These are phyloP conservation scores for Glarea lozoyensis DNA, from an alignment of 495 filamentous ascomycete genomes.

Conservation along the genomic window DNA sequence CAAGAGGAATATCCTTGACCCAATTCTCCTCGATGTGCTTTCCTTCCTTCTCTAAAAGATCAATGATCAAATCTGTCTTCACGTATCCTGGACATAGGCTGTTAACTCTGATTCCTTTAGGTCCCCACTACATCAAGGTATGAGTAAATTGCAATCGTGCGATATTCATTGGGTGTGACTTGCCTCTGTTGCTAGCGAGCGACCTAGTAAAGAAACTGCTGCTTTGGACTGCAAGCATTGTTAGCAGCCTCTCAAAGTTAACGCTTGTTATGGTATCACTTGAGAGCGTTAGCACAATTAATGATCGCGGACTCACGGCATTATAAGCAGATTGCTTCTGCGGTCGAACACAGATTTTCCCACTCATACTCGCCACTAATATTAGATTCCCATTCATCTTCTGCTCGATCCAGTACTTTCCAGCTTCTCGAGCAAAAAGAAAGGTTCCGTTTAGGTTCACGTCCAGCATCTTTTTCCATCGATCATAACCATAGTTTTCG, in stretches of 20 bases:
- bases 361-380: slow-evolving; percentile 22
- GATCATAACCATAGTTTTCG: slow-evolving; percentile 18
- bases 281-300: no score
- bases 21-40: slow-evolving; percentile 16
- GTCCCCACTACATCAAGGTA: slow-evolving; percentile 18
- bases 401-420: slow-evolving; percentile 19
- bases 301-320: slow-evolving; percentile 9
- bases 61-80: slow-evolving; percentile 19
- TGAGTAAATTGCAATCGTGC: not conserved
- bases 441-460: slow-evolving; percentile 22
- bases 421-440: slow-evolving; percentile 20
- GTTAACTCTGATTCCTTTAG: slow-evolving; percentile 16
- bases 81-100: slow-evolving; percentile 15
- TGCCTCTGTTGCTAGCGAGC: slow-evolving; percentile 21
- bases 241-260: not conserved
- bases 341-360: slow-evolving; percentile 18
- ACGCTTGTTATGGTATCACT: no score
- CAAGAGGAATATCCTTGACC: slow-evolving; percentile 21
- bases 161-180: not conserved
- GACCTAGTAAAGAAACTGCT: slow-evolving; percentile 18
- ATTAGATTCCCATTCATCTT: slow-evolving; percentile 23
- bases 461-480: slow-evolving; percentile 22
- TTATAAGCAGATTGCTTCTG: slow-evolving; percentile 26
- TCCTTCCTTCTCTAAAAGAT: slow-evolving; percentile 16
- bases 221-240: slow-evolving; percentile 13